phyloP scores from a whole-genome alignment of 495 filamentous ascomycete genomes.

The Hypoxylon intermedium region DNA sequence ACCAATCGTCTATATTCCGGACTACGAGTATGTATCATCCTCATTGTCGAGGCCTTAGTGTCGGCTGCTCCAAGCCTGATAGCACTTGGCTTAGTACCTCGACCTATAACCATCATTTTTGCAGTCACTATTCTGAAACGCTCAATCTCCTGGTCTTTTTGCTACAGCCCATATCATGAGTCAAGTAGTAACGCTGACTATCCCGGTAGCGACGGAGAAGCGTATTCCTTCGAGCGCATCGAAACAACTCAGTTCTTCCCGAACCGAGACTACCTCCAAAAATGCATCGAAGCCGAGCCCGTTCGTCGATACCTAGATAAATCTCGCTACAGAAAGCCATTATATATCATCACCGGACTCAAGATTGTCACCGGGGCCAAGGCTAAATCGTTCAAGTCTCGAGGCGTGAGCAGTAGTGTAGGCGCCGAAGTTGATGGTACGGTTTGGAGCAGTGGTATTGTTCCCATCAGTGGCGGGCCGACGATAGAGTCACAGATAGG shows the following conservation, averaged over 20 bases:
- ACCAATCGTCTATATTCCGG: no score
- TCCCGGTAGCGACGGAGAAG: not conserved
- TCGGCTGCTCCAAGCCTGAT: no score
- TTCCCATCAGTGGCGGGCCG: constrained; percentile 1
- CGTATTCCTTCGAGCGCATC: not conserved
- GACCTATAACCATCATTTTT: no score
- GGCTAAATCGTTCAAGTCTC: not conserved
- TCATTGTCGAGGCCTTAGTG: no score
- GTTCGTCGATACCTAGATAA: constrained; percentile 11
- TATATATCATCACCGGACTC: constrained; percentile 7
- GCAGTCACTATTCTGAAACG: no score
- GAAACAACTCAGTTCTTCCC: constrained; percentile 6
- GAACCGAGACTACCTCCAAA: not conserved
- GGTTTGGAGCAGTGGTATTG: not conserved
- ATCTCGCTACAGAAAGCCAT: constrained; percentile 8
- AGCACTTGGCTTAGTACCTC: no score
- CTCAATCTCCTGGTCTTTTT: not conserved
- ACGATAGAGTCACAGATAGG: not conserved
- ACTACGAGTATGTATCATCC: no score
- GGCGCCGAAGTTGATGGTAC: constrained; percentile 6
- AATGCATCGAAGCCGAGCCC: not conserved
- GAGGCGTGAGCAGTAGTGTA: not conserved
- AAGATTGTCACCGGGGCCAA: constrained; percentile 4
- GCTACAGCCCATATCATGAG: not conserved
- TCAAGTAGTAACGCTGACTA: no score